These are phyloP conservation scores for Ophiosphaerella korrae DNA, from an alignment of 2,329 filamentous ascomycete genomes.

Conservation along the genomic window DNA sequence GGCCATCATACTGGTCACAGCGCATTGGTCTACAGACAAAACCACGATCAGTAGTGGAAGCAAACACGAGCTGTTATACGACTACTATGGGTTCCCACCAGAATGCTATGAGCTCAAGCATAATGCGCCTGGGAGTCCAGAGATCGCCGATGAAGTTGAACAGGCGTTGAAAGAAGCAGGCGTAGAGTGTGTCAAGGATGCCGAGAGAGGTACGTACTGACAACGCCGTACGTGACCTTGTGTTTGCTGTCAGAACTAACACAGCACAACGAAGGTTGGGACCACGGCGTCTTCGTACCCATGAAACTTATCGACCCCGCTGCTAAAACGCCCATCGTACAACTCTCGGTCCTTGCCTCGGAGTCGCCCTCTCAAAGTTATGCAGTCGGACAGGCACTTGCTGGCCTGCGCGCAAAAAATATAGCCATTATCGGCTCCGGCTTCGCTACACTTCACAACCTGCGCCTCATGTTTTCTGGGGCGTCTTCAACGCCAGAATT, in stretches of 20 bases:
- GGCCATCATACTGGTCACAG: slow-evolving; percentile 63
- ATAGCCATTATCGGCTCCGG: slow-evolving; percentile 66
- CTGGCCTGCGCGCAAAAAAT: slow-evolving; percentile 56
- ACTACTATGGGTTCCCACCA: slow-evolving; percentile 64
- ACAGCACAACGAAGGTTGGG: slow-evolving; percentile 54
- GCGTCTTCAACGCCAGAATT: slow-evolving; percentile 32
- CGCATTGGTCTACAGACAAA: slow-evolving; percentile 59
- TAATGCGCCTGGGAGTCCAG: slow-evolving; percentile 61
- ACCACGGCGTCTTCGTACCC: slow-evolving; percentile 66
- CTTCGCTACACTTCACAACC: slow-evolving; percentile 64
- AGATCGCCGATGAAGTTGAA: slow-evolving; percentile 57
- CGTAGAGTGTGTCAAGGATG: slow-evolving; percentile 43
- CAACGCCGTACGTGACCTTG: neutral
- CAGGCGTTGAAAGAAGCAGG: slow-evolving; percentile 56
- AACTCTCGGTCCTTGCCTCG: slow-evolving; percentile 60
- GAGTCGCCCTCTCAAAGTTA: slow-evolving; percentile 58
- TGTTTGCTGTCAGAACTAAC: neutral
- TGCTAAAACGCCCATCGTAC: slow-evolving; percentile 61
- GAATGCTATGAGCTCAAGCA: slow-evolving; percentile 63
- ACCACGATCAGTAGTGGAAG: slow-evolving; percentile 59
- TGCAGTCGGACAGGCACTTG: slow-evolving; percentile 60
- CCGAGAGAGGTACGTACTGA: slow-evolving; percentile 34
- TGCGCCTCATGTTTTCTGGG: slow-evolving; percentile 53
- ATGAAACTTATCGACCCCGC: slow-evolving; percentile 60
- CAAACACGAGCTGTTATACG: slow-evolving; percentile 59